Conservation (phyloP, 164 flowering plant genomes). For the Nymphaea colorata region DNA sequence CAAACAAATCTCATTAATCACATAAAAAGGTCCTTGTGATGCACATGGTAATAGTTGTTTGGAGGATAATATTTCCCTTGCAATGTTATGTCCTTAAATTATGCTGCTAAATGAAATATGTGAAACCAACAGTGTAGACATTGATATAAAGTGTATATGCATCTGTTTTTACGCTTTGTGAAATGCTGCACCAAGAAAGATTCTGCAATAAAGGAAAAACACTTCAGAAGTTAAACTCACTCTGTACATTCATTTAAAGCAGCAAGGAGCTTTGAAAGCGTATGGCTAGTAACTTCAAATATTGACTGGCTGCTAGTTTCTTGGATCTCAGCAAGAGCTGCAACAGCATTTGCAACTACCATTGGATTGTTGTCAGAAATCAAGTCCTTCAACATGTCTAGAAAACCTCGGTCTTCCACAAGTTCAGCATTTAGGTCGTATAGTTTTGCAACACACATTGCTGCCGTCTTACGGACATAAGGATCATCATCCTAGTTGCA, state of each 20-base stretch:
- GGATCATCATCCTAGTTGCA: conserved; percentile 96
- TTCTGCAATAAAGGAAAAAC: not conserved
- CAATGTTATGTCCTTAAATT: no score
- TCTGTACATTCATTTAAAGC: conserved; percentile 98
- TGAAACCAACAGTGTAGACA: no score
- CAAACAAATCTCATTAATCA: no score
- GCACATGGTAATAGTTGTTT: no score
- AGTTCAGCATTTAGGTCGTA: conserved; percentile 98
- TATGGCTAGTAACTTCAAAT: conserved; percentile 82
- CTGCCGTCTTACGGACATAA: conserved; percentile 98
- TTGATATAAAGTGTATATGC: no score
- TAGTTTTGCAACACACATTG: conserved; percentile 98
- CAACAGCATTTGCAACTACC: conserved; percentile 99
- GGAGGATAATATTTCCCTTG: no score
- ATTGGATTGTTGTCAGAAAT: conserved; percentile 98
- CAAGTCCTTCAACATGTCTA: conserved; percentile 92
- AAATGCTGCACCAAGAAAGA: no score
- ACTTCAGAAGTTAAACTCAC: conserved; percentile 30
- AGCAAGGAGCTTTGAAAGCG: conserved; percentile 89
- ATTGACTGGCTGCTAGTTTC: conserved; percentile 73
- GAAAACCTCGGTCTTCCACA: conserved; percentile 95
- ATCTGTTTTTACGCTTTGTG: no score
- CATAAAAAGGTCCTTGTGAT: no score
- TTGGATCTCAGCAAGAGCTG: conserved; percentile 97
- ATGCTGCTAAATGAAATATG: no score